A percentile compares a stretch with the other conserved stretches of the same genome.
Evolutionary conservation across 23 red algal species (phyloP).

Genomic region (Gracilaria vermiculophylla): DNA sequence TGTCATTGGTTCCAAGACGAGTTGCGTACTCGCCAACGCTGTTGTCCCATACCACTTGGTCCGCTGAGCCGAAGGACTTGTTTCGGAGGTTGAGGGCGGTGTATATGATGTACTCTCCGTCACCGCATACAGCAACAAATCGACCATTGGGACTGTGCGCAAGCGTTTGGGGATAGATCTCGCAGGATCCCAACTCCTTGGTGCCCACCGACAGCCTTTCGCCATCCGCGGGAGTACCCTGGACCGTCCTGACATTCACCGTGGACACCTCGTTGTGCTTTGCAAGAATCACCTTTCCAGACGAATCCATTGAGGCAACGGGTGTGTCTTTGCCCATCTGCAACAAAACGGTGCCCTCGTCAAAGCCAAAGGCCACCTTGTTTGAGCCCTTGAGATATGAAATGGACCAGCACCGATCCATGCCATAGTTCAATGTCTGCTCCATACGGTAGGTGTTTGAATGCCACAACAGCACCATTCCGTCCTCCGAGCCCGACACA

Average conservation of each 20-base stretch:
- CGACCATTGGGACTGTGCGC: slow-evolving; percentile 94
- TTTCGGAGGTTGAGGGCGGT: slow-evolving; percentile 94
- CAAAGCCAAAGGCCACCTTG: slow-evolving; percentile 92
- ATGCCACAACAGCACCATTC: slow-evolving; percentile 84
- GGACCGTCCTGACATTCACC: slow-evolving; percentile 71
- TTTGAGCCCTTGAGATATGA: slow-evolving; percentile 82
- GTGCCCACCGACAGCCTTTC: slow-evolving; percentile 66
- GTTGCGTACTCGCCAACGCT: slow-evolving; percentile 87
- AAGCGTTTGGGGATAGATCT: slow-evolving; percentile 85
- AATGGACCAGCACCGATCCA: slow-evolving; percentile 94
- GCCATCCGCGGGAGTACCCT: slow-evolving; percentile 59
- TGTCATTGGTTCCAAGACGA: slow-evolving; percentile 68
- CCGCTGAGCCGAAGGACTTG: slow-evolving; percentile 91
- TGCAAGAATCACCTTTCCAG: slow-evolving; percentile 90
- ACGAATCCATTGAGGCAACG: slow-evolving; percentile 88
- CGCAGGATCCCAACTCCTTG: slow-evolving; percentile 92
- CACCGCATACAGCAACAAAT: slow-evolving; percentile 97
- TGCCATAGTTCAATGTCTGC: slow-evolving; percentile 79
- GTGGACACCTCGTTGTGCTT: slow-evolving; percentile 91
- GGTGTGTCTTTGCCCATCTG: slow-evolving; percentile 91
- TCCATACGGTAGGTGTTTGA: slow-evolving; percentile 94
- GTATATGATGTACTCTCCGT: slow-evolving; percentile 98
- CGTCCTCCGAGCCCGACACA: slow-evolving; percentile 88
- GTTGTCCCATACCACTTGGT: slow-evolving; percentile 98
- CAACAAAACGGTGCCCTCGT: slow-evolving; percentile 87